Base-by-base conservation (phyloP, 1,284 basidiomycete genomes). In the Ceratobasidium sp. region DNA sequence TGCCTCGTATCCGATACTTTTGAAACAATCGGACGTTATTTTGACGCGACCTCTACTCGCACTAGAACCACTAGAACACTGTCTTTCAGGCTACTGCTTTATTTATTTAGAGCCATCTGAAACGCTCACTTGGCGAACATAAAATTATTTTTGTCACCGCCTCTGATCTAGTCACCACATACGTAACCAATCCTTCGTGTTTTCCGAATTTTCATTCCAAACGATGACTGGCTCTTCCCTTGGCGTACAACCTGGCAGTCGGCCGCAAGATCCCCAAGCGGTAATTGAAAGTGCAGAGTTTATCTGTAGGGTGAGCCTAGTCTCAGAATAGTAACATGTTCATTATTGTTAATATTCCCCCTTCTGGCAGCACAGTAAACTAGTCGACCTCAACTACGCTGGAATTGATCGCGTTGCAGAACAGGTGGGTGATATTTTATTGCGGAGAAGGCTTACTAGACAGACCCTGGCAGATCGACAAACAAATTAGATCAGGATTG, bases 401-500 rank as follows among this genome's bases (percentile, higher is more conserved):
- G 67, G 67, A 9, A 70, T 70, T 38, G 26, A 49, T 16, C 54
- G 67, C 26, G 67, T 70, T 43, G 67, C 67, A n/a, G 54, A 70
- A 21, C 67, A 70, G 44, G 67, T 58, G 18, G 23, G 64, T 44
- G 11, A 32, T 28, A 30, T 52, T 35, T 47, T 69, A 38, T 13
- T 4, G 16, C 14, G 43, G 43, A 62, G 43, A n/a, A 23, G 23
- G 50, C 54, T 70, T 44, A 70, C 67, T 28, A 28, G 38, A 52
- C 8, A 30, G 35, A 38, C 35, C 5, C 16, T 8, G 49, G 30
- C 61, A 93, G 91, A 89, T 94, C 67, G 84, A 85, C 54, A 79
- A 80, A 46, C 87, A 86, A 76, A 83, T 94, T 72, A 79, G 81
- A 52, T 78, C 82, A 1, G 89, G 91, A 79, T 84, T 87, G 0